These are phyloP conservation scores for Phlegmacium glaucopus DNA, from an alignment of 768 basidiomycete species.

Conservation along the genomic window DNA sequence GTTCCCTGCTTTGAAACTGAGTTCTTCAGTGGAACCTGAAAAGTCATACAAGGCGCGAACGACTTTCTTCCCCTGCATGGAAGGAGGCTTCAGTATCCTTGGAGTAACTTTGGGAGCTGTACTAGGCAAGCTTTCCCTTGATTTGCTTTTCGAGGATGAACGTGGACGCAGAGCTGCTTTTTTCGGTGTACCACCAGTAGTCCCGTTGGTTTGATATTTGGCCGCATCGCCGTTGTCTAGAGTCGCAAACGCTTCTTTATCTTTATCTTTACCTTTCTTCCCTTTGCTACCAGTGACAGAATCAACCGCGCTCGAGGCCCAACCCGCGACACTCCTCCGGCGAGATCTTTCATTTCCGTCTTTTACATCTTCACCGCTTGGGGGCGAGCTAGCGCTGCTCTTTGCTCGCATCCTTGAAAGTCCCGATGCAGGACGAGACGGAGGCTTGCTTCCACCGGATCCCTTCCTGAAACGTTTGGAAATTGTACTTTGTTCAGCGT, in stretches of 20 bases:
- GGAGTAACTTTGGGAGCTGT: slow-evolving; percentile 1
- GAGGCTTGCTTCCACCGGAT: slow-evolving; percentile 37
- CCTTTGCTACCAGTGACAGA: slow-evolving; percentile 54
- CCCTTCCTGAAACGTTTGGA: slow-evolving; percentile 34
- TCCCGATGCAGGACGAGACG: slow-evolving; percentile 56
- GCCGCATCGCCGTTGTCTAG: slow-evolving; percentile 40
- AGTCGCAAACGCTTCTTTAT: slow-evolving; percentile 52
- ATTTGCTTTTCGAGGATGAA: slow-evolving; percentile 32
- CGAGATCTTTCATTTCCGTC: slow-evolving; percentile 34
- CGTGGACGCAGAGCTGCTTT: slow-evolving; percentile 23
- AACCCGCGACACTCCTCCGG: slow-evolving; percentile 52
- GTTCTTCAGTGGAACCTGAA: slow-evolving; percentile 69
- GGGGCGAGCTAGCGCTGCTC: slow-evolving; percentile 40
- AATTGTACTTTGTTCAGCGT: slow-evolving; percentile 28
- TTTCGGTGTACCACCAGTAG: slow-evolving; percentile 14
- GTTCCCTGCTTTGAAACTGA: slow-evolving; percentile 70
- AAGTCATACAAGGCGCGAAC: slow-evolving; percentile 79
- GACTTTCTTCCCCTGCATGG: slow-evolving; percentile 46
- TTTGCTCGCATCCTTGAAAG: slow-evolving; percentile 64
- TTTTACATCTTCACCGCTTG: slow-evolving; percentile 10
- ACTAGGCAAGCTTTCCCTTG: slow-evolving; percentile 25
- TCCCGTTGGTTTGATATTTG: slow-evolving; percentile 19
- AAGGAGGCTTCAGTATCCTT: slow-evolving; percentile 47
- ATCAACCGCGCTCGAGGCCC: slow-evolving; percentile 66
- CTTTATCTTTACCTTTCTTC: slow-evolving; percentile 55